Evolutionary conservation across 2,329 filamentous ascomycete species (phyloP), one percentile per base, ranked within the genome.

Genomic region (Biscogniauxia sp.): DNA sequence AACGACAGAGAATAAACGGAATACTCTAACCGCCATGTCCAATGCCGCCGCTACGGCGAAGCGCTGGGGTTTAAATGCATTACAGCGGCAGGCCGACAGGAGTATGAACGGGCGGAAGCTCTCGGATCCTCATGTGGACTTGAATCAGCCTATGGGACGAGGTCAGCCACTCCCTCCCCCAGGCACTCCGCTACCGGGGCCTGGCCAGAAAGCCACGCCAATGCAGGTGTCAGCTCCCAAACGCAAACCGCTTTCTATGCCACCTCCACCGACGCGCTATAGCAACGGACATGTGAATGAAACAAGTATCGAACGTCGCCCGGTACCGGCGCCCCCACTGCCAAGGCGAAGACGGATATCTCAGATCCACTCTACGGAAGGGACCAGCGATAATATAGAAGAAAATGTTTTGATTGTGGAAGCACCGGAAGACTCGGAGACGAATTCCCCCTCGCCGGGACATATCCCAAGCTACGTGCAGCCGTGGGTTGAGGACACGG

Each of bases 91-190:
- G 54, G 60, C 60, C 20, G 71, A 73, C 4, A 69, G 61, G 50
- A 71, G 65, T 23, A 58, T 62, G 8, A 68, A 73, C 49, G 69
- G 69, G 25, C 68, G 70, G 26, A 73, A 73, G 56, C 60, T 70
- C 15, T 71, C 72, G 5, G 72, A 74, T 57, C 65, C 71, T 20
- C 68, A 67, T 1, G 62, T 74, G 15, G 72, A 74, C 54, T 62
- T 73, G 9, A 74, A 72, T 57, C 69, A 72, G 55, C 73, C 73
- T 20, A 74, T 74, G 73, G 73, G 73, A 15, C 70, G 73, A 8
- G 73, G 73, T 6, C 72, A 73, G 19, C 73, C 73, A 1, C 60
- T 74, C 2, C 73, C 73, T 5, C 72, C 73, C 8, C 72, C 73
- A 0, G 73, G 72, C 9, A 73, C 68, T 5, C 73, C 73, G 11